A percentile compares a stretch with the other conserved stretches of the same genome.
phyloP scores from a whole-genome alignment of 495 filamentous ascomycete genomes.

The Schizothecium vesticola region DNA sequence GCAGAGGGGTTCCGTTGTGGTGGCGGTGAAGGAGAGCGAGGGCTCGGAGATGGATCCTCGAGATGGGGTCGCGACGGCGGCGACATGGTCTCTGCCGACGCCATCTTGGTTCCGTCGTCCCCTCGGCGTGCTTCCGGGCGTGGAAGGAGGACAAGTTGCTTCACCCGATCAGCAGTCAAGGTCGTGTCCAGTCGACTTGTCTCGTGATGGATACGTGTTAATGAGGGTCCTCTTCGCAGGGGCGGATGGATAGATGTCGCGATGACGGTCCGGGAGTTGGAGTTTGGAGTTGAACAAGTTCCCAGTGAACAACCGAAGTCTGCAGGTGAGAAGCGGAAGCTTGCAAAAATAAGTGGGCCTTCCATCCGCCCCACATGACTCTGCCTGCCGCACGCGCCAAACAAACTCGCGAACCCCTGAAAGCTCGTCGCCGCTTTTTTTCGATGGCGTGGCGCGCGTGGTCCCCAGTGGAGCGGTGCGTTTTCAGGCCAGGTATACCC shows the following conservation, averaged over 20 bases:
- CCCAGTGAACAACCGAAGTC: background rate
- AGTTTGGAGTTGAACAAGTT: background rate
- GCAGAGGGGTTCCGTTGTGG: slow-evolving; percentile 6
- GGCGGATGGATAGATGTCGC: background rate
- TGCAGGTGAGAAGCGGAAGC: background rate
- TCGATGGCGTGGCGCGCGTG: slow-evolving; percentile 14
- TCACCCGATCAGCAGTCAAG: background rate
- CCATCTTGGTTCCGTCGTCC: slow-evolving; percentile 14
- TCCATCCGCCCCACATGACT: background rate
- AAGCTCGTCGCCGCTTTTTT: background rate
- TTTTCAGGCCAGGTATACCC: slow-evolving; percentile 5
- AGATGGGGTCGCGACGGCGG: slow-evolving; percentile 17
- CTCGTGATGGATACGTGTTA: background rate
- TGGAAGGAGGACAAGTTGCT: background rate
- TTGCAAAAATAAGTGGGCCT: background rate
- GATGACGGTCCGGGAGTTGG: background rate
- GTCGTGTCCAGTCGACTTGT: background rate
- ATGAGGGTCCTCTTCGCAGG: background rate
- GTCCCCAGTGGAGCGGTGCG: background rate
- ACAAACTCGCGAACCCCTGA: slow-evolving; percentile 22
- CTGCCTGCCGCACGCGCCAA: slow-evolving; percentile 2
- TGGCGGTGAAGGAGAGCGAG: background rate
- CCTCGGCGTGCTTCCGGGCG: background rate
- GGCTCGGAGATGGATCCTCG: slow-evolving; percentile 12
- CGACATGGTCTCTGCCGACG: slow-evolving; percentile 23